Conservation (phyloP, 169 alveolate genomes). For the Haemoproteus tartakovskyi region DNA sequence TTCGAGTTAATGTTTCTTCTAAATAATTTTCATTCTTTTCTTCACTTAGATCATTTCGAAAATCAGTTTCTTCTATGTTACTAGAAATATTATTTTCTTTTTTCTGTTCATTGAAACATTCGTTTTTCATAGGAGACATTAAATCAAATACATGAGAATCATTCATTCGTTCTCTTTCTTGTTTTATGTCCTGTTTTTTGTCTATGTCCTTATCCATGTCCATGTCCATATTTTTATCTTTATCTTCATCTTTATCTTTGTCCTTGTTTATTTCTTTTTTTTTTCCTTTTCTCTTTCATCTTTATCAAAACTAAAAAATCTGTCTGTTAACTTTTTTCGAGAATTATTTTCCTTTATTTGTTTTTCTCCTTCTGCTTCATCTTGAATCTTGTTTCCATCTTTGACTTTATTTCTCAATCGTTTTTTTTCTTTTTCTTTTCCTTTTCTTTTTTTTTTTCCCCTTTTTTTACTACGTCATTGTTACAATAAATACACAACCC, state of each 20-base stretch:
- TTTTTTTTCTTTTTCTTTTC: not conserved
- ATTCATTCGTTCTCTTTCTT: not conserved
- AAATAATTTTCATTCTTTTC: constrained; percentile 27
- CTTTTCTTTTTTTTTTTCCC: constrained; percentile 1
- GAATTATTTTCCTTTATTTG: too few species aligned
- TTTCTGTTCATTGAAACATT: too few species aligned
- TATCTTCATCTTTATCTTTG: constrained; percentile 1
- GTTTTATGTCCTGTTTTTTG: not conserved
- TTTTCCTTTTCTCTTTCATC: not conserved
- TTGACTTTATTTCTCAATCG: too few species aligned
- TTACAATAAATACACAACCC: constrained; percentile 63
- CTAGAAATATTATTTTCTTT: too few species aligned
- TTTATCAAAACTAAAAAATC: not conserved
- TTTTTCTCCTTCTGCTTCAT: too few species aligned
- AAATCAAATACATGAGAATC: not conserved
- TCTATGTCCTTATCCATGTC: not conserved
- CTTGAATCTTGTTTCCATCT: too few species aligned
- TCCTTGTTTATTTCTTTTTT: not conserved
- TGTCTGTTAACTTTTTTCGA: too few species aligned
- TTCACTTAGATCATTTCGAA: constrained; percentile 2
- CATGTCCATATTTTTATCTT: not conserved
- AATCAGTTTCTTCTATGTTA: not conserved
- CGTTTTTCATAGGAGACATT: too few species aligned
- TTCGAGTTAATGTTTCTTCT: constrained; percentile 11
- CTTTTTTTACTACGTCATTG: constrained; percentile 16